A percentile compares a stretch with the other conserved stretches of the same genome.
These are phyloP conservation scores for Hypoxylon rubiginosum DNA, from an alignment of 2,329 filamentous ascomycete species.

Conservation along the genomic window DNA sequence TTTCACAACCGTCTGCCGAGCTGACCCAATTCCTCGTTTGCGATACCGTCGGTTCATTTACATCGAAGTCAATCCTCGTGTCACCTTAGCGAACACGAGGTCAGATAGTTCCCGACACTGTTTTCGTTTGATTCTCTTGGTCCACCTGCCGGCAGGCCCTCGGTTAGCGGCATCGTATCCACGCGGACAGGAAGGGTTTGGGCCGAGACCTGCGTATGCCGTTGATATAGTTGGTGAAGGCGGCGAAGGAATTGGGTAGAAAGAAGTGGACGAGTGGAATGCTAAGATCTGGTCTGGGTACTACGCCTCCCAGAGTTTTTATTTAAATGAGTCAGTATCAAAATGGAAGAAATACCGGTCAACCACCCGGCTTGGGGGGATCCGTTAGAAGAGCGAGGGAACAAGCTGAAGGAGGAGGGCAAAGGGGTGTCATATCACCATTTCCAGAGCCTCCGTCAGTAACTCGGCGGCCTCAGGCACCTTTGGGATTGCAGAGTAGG, in stretches of 20 bases:
- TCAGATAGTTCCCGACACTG: conserved; percentile 19
- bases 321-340: conserved; percentile 68
- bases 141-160: conserved; percentile 37
- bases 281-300: conserved; percentile 37
- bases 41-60: conserved; percentile 38
- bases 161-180: conserved; percentile 40
- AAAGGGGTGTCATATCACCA: conserved; percentile 49
- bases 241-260: conserved; percentile 38
- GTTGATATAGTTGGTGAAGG: conserved; percentile 38
- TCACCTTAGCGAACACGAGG: conserved; percentile 32
- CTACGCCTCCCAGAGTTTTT: conserved; percentile 45
- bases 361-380: conserved; percentile 58
- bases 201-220: conserved; percentile 42
- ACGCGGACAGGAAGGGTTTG: conserved; percentile 30
- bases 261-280: conserved; percentile 43
- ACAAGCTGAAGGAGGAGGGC: conserved; percentile 60
- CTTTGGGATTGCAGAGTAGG: conserved; percentile 53
- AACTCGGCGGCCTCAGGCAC: conserved; percentile 53
- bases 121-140: conserved; percentile 39
- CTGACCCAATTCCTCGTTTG: conserved; percentile 33
- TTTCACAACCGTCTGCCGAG: conserved; percentile 38
- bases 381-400: conserved; percentile 70
- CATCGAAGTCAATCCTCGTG: conserved; percentile 28
- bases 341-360: conserved; percentile 68
- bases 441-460: conserved; percentile 50